phyloP scores from a whole-genome alignment of 768 basidiomycete species.

The Kwoniella bestiolae region DNA sequence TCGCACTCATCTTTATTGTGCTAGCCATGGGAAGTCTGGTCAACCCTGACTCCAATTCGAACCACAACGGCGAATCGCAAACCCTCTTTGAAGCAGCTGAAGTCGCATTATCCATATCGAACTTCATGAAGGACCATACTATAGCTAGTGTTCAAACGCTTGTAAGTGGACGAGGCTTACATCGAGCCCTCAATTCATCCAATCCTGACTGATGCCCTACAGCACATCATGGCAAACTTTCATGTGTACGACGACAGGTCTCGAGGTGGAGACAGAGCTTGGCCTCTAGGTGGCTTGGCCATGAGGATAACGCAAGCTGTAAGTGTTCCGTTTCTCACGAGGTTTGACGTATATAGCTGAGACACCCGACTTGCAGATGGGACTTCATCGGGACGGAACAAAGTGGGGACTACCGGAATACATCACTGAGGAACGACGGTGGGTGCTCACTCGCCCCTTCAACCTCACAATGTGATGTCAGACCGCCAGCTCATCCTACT shows the following conservation, averaged over 20 bases:
- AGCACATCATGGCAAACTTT: constrained; percentile 24
- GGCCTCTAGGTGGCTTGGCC: constrained; percentile 29
- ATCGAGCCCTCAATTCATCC: no score
- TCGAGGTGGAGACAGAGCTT: constrained; percentile 26
- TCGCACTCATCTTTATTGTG: constrained; percentile 17
- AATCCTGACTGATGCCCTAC: neutral
- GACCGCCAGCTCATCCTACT: neutral
- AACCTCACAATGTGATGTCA: no score
- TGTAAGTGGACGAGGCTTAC: constrained; percentile 1
- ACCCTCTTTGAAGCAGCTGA: neutral
- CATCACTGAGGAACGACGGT: neutral
- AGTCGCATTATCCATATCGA: constrained; percentile 7
- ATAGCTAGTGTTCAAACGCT: constrained; percentile 19
- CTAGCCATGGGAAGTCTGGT: constrained; percentile 19
- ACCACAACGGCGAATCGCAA: neutral
- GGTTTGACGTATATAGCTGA: no score
- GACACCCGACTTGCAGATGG: no score
- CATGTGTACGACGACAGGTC: constrained; percentile 22
- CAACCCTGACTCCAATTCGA: constrained; percentile 12
- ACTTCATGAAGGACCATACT: constrained; percentile 23
- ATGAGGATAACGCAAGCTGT: constrained; percentile 24
- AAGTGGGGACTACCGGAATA: neutral
- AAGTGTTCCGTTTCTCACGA: neutral
- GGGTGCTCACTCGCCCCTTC: no score
- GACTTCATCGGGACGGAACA: neutral